Percentiles rank a stretch among this genome's conserved stretches.
These are phyloP conservation scores for Saccharomycopsis guyanensis DNA, from an alignment of 805 yeast genomes.

Conservation along the genomic window DNA sequence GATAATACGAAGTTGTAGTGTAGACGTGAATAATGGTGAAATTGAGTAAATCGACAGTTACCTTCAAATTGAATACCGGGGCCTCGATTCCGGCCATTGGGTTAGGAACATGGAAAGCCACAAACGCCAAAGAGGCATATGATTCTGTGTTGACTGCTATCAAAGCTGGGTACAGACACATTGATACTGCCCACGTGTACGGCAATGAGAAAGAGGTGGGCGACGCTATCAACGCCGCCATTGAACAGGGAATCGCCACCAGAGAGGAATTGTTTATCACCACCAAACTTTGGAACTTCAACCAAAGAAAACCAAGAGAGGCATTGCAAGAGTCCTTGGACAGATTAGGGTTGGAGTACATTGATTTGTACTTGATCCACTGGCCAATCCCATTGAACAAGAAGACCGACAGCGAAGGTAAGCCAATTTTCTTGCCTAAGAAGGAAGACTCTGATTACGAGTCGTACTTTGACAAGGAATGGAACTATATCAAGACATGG, in stretches of 20 bases:
- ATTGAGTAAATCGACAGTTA: background rate
- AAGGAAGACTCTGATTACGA: background rate
- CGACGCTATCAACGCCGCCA: constrained; percentile 24
- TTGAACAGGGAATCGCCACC: constrained; percentile 33
- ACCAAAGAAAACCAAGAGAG: constrained; percentile 31
- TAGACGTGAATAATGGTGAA: background rate
- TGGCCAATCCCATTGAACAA: constrained; percentile 38
- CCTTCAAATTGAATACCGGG: constrained; percentile 23
- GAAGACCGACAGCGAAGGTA: background rate
- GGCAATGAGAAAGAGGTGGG: constrained; percentile 49
- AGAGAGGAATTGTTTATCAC: constrained; percentile 51
- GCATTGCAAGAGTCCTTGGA: constrained; percentile 45
- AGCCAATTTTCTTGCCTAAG: constrained; percentile 1
- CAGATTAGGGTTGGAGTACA: constrained; percentile 48
- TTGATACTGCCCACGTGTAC: constrained; percentile 61
- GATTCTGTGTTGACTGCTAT: constrained; percentile 40
- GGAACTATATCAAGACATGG: constrained; percentile 51
- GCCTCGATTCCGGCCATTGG: constrained; percentile 33
- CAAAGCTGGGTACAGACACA: constrained; percentile 45
- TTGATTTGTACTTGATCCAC: constrained; percentile 58
- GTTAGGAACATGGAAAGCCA: constrained; percentile 41
- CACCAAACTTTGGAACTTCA: constrained; percentile 50
- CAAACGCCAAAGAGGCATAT: constrained; percentile 31
- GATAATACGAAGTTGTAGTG: too few relatives aligned
- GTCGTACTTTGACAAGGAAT: constrained; percentile 20